Evolutionary conservation across 129 eudicot genomes (phyloP).

Genomic region (Helianthus annuus): HanXRQr2.0-SUNRISE NC_035448.2:20995049-20995548

Average conservation of each 20-base stretch:
- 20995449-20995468: constrained; percentile 93
- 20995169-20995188: constrained; percentile 91
- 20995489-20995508: neutral
- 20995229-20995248: constrained; percentile 89
- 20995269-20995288: constrained; percentile 2
- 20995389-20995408: constrained; percentile 76
- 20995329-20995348: neutral
- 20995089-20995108: too few species aligned
- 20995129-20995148: constrained; percentile 54
- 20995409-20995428: constrained; percentile 89
- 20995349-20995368: constrained; percentile 59
- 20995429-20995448: constrained; percentile 91
- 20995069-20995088: too few species aligned
- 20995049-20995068: constrained; percentile 39
- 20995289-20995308: neutral
- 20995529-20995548: constrained; percentile 44
- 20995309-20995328: neutral
- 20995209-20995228: constrained; percentile 92
- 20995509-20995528: neutral
- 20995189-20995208: constrained; percentile 67
- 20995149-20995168: constrained; percentile 92
- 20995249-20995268: constrained; percentile 82
- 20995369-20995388: constrained; percentile 81
- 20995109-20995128: neutral
- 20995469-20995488: constrained; percentile 59